Percentiles rank a stretch among this genome's conserved stretches.
These are phyloP conservation scores for Globisporangium sylvaticum DNA, from an alignment of 352 stramenopile species.

Conservation along the genomic window DNA sequence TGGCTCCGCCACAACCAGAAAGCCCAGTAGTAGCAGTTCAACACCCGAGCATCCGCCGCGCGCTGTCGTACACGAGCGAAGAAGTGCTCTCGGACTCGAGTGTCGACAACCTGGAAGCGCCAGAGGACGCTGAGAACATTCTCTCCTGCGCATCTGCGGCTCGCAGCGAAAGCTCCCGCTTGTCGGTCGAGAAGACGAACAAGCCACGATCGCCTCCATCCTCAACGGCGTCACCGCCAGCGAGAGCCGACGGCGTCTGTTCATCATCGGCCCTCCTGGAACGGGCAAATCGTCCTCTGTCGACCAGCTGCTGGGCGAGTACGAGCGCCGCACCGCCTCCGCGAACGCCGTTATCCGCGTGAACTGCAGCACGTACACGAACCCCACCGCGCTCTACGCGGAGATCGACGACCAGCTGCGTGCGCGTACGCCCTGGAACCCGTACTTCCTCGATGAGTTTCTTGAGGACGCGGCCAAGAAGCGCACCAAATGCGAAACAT, in stretches of 20 bases:
- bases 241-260: conserved; percentile 27
- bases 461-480: conserved; percentile 16
- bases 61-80: conserved; percentile 13
- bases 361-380: conserved; percentile 67
- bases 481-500: conserved; percentile 9
- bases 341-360: conserved; percentile 32
- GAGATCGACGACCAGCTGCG: conserved; percentile 32
- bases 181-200: conserved; percentile 40
- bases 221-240: conserved; percentile 11
- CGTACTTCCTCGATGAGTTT: conserved; percentile 46
- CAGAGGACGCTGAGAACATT: conserved; percentile 17
- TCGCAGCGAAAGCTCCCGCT: conserved; percentile 16
- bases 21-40: background rate
- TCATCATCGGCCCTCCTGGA: conserved; percentile 62
- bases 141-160: conserved; percentile 30
- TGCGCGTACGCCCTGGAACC: conserved; percentile 21
- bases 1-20: background rate
- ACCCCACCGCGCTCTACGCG: conserved; percentile 39
- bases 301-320: conserved; percentile 33
- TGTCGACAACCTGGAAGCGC: conserved; percentile 1
- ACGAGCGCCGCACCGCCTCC: conserved; percentile 11
- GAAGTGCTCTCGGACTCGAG: conserved; percentile 15
- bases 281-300: conserved; percentile 70
- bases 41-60: conserved; percentile 9
- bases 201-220: conserved; percentile 31